A percentile compares a stretch with the other conserved stretches of the same genome.
phyloP scores from a whole-genome alignment of 169 alveolate species.

The Plasmodium yoelii region DNA sequence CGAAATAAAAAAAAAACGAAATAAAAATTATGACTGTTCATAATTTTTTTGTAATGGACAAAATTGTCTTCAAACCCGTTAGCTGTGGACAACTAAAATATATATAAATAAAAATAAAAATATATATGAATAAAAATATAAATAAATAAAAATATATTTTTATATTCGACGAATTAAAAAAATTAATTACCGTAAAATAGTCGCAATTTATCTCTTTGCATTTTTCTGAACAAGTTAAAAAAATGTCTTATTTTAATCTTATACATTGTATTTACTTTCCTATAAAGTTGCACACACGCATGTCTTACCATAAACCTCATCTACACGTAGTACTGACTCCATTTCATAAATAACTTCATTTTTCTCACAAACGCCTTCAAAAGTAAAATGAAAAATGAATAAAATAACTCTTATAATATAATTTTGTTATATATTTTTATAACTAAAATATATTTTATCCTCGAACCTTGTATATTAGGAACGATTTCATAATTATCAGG shows the following conservation, averaged over 20 bases:
- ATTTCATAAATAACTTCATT: conserved; percentile 53
- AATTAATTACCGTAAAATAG: conserved; percentile 66
- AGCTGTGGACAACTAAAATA: conserved; percentile 72
- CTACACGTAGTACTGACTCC: conserved; percentile 47
- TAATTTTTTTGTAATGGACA: background rate
- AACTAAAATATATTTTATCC: conserved; percentile 11
- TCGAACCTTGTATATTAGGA: conserved; percentile 72
- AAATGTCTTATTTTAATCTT: background rate
- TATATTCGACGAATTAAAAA: background rate
- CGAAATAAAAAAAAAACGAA: background rate
- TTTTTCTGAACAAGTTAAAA: conserved; percentile 32
- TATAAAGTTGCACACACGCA: background rate
- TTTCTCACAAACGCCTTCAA: conserved; percentile 73
- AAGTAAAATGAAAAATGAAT: conserved; percentile 9
- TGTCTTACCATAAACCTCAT: conserved; percentile 60
- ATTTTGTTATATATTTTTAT: background rate
- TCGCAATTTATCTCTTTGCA: conserved; percentile 62
- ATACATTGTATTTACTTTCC: background rate
- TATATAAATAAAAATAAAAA: conserved; percentile 11
- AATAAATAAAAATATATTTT: conserved; percentile 13
- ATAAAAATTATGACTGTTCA: background rate
- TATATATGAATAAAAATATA: background rate
- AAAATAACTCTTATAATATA: conserved; percentile 3
- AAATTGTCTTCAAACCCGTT: conserved; percentile 64
- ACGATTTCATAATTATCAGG: conserved; percentile 63